These are phyloP conservation scores for Aciculosporium take DNA, from an alignment of 2,329 filamentous ascomycete genomes.

Conservation along the genomic window DNA sequence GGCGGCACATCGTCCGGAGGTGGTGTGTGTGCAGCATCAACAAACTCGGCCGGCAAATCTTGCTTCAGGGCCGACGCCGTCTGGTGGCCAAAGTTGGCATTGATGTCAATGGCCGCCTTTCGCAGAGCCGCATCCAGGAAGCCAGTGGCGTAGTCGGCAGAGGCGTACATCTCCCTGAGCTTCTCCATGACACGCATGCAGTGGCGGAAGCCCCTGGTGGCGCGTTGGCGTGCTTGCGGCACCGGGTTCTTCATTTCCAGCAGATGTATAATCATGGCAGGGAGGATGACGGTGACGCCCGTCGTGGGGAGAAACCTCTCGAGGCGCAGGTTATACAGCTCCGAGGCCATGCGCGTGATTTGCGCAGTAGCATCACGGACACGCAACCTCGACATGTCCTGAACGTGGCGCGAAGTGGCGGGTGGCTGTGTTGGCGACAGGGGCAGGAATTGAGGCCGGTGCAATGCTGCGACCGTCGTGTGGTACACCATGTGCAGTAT, in stretches of 20 bases:
- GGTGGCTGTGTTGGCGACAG: slow-evolving; percentile 43
- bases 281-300: slow-evolving; percentile 78
- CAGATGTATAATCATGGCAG: slow-evolving; percentile 86
- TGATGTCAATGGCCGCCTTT: slow-evolving; percentile 67
- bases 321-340: slow-evolving; percentile 57
- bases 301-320: slow-evolving; percentile 76
- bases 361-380: slow-evolving; percentile 73
- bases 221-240: slow-evolving; percentile 54
- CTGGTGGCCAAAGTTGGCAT: slow-evolving; percentile 20
- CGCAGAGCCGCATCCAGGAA: slow-evolving; percentile 87
- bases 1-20: slow-evolving; percentile 42
- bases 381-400: slow-evolving; percentile 69
- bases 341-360: slow-evolving; percentile 71
- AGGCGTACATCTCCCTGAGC: slow-evolving; percentile 77
- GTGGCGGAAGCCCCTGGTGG: slow-evolving; percentile 69
- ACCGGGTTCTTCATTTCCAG: slow-evolving; percentile 81
- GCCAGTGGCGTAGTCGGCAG: slow-evolving; percentile 88
- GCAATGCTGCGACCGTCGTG: slow-evolving; percentile 78
- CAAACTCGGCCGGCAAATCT: slow-evolving; percentile 21
- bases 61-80: slow-evolving; percentile 22
- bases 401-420: slow-evolving; percentile 49
- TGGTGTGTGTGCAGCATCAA: slow-evolving; percentile 36
- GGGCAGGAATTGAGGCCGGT: slow-evolving; percentile 80
- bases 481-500: slow-evolving; percentile 88
- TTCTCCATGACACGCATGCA: slow-evolving; percentile 88